Evolutionary conservation across 441 rosid genomes (phyloP), one percentile per base, ranked within the genome.

Genomic region (Raphanus hybrid): DNA sequence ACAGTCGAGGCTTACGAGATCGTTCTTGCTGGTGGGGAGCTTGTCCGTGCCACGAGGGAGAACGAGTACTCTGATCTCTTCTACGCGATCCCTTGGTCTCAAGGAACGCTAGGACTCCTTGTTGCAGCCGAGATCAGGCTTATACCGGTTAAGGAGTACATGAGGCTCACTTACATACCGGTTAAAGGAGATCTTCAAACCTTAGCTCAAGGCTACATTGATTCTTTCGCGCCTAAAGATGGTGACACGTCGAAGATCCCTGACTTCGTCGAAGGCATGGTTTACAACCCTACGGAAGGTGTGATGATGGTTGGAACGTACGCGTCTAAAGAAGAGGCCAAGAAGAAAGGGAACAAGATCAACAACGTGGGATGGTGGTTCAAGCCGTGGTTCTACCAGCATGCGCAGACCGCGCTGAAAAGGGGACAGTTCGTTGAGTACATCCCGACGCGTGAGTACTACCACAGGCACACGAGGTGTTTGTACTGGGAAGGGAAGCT

Each of bases 401-500:
- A 93, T 50, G 98, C 98, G 0, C 88, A 90, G 73, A 92, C 81
- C 14, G 91, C 99, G 0, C 72, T 96, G 26, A 88, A 90, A 85
- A 92, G 43, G 74, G 99, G 98, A 18, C 93, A 96, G 85, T 96
- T 93, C 73, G 93, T 89, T 1, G 99, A 96, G 85, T 93, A 93
- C 86, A 93, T 93, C 6, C 99, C 99, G 0, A 93, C 98, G 23
- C 79, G 98, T 67, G 97, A 96, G 10, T 96, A 91, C 78, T 96
- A 96, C 77, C 99, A 96, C 81, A 90, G 99, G 84, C 99, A 96
- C 86, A 93, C 98, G 1, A 88, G 98, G 78, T 92, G 90, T 73
- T 87, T 96, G 87, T 93, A 96, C 81, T 96, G 99, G 99, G 99
- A 96, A 82, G 99, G 99, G 48, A 96, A 96, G 85, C 97, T 96